Evolutionary conservation across 768 basidiomycete genomes (phyloP).

Genomic region (Rhodotorula graminis): DNA sequence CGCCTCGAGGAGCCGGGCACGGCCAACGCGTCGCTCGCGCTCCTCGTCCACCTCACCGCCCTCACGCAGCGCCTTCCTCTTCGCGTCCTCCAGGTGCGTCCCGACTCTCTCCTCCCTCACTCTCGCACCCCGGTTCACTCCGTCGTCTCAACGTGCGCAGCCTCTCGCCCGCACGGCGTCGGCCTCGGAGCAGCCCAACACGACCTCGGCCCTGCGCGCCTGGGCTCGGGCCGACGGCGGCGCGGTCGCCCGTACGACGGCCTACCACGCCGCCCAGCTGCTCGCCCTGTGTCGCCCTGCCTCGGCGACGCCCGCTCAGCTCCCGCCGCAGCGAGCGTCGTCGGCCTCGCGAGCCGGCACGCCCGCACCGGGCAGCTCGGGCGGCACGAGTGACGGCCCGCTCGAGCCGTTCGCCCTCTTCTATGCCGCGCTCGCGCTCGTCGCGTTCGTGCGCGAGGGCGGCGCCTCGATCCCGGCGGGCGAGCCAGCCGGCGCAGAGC

Average conservation of each 20-base stretch:
- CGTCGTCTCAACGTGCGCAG: background rate
- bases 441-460: slow-evolving; percentile 14
- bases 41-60: slow-evolving; percentile 31
- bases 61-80: slow-evolving; percentile 19
- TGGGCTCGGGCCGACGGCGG: slow-evolving; percentile 23
- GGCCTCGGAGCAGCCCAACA: background rate
- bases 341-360: background rate
- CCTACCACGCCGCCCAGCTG: slow-evolving; percentile 36
- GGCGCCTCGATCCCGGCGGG: background rate
- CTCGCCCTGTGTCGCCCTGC: slow-evolving; percentile 22
- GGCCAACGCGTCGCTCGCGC: slow-evolving; percentile 12
- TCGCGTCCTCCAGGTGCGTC: slow-evolving; percentile 22
- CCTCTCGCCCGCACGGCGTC: slow-evolving; percentile 19
- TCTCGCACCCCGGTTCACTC: background rate
- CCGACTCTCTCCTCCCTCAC: too few relatives aligned
- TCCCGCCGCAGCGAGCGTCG: background rate
- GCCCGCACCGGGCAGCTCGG: background rate
- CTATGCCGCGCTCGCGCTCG: slow-evolving; percentile 28
- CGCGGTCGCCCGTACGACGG: slow-evolving; percentile 15
- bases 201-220: background rate
- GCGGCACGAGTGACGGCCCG: slow-evolving; percentile 19
- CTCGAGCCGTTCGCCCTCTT: slow-evolving; percentile 36
- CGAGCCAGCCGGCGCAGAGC: background rate
- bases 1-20: slow-evolving; percentile 7
- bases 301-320: background rate